Evolutionary conservation across 2,329 filamentous ascomycete genomes (phyloP).

Genomic region (Fonsecaea nubica): DNA sequence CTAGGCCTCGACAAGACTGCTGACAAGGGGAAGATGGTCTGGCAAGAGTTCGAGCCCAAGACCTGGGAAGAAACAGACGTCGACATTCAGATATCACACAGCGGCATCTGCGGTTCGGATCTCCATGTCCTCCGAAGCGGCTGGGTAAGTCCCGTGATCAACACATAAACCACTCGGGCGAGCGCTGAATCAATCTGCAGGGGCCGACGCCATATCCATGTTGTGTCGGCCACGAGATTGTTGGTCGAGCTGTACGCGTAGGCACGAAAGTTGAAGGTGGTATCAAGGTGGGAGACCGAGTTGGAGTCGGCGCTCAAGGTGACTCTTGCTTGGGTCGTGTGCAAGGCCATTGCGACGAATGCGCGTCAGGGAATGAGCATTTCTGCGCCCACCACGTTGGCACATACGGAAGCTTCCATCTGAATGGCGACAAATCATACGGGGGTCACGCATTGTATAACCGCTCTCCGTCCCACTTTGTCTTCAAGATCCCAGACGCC

Average conservation of each 20-base stretch:
- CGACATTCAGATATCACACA: conserved; percentile 69
- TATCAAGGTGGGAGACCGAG: conserved; percentile 67
- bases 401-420: too few species aligned
- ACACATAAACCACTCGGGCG: too few species aligned
- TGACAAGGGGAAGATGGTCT: too few species aligned
- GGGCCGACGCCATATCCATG: conserved; percentile 44
- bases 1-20: too few species aligned
- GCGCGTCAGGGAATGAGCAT: conserved; percentile 66
- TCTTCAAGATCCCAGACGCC: conserved; percentile 44
- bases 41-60: too few species aligned
- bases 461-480: conserved; percentile 76
- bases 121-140: conserved; percentile 45
- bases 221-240: conserved; percentile 70
- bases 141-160: conserved; percentile 43
- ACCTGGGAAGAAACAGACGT: conserved; percentile 52
- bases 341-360: conserved; percentile 49
- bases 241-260: conserved; percentile 64
- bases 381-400: not conserved
- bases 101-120: conserved; percentile 69
- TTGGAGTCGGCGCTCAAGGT: conserved; percentile 67
- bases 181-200: too few species aligned
- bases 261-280: conserved; percentile 49
- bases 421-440: conserved; percentile 55
- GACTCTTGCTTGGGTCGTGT: conserved; percentile 59
- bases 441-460: conserved; percentile 71